Percentiles rank a stretch among this genome's conserved stretches.
These are phyloP conservation scores for Sclerotinia glacialis DNA, from an alignment of 2,329 filamentous ascomycete genomes.

Conservation along the genomic window DNA sequence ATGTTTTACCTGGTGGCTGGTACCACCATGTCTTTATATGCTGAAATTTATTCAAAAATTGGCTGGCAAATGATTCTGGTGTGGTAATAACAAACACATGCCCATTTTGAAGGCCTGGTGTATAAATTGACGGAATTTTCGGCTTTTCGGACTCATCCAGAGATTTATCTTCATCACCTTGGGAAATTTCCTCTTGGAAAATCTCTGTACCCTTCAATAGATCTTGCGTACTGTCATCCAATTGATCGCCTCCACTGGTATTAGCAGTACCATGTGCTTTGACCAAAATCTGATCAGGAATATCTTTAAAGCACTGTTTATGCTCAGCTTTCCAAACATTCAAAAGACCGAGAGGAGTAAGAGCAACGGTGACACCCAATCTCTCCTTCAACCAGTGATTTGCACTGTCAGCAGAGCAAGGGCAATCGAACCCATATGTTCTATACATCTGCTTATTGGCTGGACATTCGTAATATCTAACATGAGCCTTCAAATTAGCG, in stretches of 20 bases:
- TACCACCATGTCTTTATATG: not conserved
- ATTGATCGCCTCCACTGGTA: not conserved
- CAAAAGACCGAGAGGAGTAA: not conserved
- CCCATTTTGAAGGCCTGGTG: not conserved
- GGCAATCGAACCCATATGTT: conserved; percentile 10
- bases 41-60: conserved; percentile 3
- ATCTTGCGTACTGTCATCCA: not conserved
- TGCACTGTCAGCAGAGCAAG: not conserved
- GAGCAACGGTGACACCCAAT: not conserved
- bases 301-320: not conserved
- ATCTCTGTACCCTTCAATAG: not conserved
- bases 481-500: not conserved
- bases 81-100: conserved; percentile 3
- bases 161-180: conserved; percentile 1
- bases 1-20: not conserved
- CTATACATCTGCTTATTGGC: not conserved
- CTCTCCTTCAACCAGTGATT: conserved; percentile 2
- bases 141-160: not conserved
- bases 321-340: conserved; percentile 3
- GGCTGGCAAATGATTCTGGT: not conserved
- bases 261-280: conserved; percentile 7
- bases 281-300: conserved; percentile 3
- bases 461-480: not conserved
- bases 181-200: not conserved
- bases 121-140: conserved; percentile 4